A percentile compares a stretch with the other conserved stretches of the same genome.
Conservation (phyloP, 139 green algal genomes). For the Tetraselmis chui region DNA sequence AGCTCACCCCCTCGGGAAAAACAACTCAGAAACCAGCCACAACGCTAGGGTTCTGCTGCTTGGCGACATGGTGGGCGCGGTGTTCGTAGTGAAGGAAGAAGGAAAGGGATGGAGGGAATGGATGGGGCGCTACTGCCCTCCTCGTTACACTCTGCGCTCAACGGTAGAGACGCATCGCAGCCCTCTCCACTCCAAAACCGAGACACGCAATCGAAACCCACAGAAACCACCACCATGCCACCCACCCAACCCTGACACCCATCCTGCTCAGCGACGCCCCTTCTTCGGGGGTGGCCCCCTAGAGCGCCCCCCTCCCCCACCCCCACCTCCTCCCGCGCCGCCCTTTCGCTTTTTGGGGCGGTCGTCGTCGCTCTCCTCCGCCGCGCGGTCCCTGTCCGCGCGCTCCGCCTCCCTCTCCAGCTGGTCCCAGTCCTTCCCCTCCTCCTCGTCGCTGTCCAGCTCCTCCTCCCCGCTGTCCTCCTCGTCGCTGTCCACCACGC, state of each 20-base stretch:
- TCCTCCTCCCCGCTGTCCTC: conserved; percentile 35
- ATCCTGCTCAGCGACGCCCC: not conserved
- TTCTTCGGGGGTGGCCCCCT: not conserved
- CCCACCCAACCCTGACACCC: not conserved
- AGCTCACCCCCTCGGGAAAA: no score
- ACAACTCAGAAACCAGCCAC: no score
- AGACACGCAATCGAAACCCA: no score
- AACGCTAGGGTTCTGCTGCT: no score
- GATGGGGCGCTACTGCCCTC: no score
- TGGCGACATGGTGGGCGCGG: no score
- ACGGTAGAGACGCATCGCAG: no score
- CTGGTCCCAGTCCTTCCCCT: conserved; percentile 78
- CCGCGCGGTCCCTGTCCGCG: conserved; percentile 16
- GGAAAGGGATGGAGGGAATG: no score
- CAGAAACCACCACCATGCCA: no score
- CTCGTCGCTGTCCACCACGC: conserved; percentile 44
- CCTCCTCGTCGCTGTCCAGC: conserved; percentile 56
- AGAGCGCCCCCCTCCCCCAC: not conserved
- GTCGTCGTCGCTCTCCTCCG: conserved; percentile 19
- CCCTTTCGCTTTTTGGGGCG: conserved; percentile 5
- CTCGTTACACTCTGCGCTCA: no score
- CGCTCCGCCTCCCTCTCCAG: conserved; percentile 70
- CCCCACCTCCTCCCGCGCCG: conserved; percentile 1
- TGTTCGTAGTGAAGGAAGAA: no score
- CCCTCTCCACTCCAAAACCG: no score